Evolutionary conservation across 2,329 filamentous ascomycete species (phyloP).

Genomic region (Fusarium bulbicola): DNA sequence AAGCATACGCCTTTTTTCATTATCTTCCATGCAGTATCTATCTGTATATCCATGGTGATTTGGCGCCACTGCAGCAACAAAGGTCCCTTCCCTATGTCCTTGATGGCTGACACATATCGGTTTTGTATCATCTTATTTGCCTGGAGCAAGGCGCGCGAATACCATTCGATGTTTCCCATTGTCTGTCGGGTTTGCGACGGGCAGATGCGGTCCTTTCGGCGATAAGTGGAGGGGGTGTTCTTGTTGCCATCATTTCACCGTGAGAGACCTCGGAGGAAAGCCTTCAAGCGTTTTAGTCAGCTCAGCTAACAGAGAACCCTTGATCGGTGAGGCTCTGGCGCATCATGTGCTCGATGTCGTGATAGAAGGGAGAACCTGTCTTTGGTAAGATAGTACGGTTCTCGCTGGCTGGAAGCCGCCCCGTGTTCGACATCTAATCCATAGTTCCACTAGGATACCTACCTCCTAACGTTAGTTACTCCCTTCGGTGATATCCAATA

Average conservation of each 20-base stretch:
- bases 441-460: background rate
- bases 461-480: background rate
- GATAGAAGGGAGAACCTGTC: conserved; percentile 2
- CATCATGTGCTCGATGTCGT: conserved; percentile 23
- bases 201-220: conserved; percentile 32
- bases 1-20: background rate
- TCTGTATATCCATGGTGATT: background rate
- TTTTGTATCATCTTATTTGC: background rate
- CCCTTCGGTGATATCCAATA: background rate
- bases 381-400: background rate
- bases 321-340: conserved; percentile 11
- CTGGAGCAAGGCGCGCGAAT: conserved; percentile 19
- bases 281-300: conserved; percentile 3
- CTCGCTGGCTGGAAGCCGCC: conserved; percentile 8
- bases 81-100: conserved; percentile 7
- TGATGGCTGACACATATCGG: background rate
- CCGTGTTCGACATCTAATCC: background rate
- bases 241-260: background rate
- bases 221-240: conserved; percentile 27
- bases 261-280: background rate
- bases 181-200: conserved; percentile 21
- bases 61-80: conserved; percentile 7
- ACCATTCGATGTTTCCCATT: background rate
- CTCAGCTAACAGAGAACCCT: background rate
- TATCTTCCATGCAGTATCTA: background rate